These are phyloP conservation scores for Saussurea involucrata DNA, from an alignment of 129 eudicot species.

Conservation along the genomic window DNA sequence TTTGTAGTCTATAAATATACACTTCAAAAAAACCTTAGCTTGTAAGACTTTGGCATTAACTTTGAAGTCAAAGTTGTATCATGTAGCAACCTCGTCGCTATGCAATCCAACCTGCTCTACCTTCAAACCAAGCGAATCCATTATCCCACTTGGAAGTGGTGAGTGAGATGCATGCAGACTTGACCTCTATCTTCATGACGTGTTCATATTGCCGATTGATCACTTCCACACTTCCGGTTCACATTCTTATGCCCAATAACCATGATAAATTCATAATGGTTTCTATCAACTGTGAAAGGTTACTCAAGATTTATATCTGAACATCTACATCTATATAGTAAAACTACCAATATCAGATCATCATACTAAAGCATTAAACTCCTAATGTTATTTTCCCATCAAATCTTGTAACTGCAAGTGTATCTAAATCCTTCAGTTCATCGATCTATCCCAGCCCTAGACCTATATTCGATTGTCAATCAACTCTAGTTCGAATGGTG, in stretches of 20 bases:
- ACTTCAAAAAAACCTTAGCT: background rate
- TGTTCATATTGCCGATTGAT: background rate
- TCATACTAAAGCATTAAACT: background rate
- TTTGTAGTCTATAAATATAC: too few relatives aligned
- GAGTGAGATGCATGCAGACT: background rate
- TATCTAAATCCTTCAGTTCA: too few relatives aligned
- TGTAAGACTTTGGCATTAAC: too few relatives aligned
- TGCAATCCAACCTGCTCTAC: background rate
- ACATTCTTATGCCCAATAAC: background rate
- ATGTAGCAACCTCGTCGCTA: background rate
- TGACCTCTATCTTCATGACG: background rate
- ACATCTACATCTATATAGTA: background rate
- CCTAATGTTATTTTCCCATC: background rate
- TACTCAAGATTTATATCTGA: background rate
- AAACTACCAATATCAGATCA: background rate
- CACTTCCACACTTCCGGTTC: background rate
- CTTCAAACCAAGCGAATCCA: background rate
- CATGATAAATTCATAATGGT: too few relatives aligned
- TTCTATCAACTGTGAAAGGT: background rate
- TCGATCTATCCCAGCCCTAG: too few relatives aligned
- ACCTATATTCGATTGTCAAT: too few relatives aligned
- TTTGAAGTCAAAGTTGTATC: background rate
- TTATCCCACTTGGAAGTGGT: background rate
- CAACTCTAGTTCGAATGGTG: too few relatives aligned
- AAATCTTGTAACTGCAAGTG: too few relatives aligned